These are phyloP conservation scores for Monosporascus cannonballus DNA, from an alignment of 2,329 filamentous ascomycete genomes.

Conservation along the genomic window DNA sequence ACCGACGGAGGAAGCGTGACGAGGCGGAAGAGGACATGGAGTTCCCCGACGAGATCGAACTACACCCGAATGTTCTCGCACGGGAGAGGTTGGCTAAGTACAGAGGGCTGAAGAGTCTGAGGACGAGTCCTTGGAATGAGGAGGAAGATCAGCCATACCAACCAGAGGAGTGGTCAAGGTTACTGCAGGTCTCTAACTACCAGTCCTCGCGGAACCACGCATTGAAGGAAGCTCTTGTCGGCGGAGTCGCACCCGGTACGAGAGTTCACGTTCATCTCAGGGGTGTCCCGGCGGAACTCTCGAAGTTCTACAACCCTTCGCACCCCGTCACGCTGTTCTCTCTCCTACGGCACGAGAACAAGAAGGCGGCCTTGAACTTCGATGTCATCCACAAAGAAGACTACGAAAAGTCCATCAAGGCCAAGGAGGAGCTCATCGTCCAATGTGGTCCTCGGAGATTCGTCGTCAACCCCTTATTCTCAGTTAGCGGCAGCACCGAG, in stretches of 20 bases:
- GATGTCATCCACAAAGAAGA: slow-evolving; percentile 81
- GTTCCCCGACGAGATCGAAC: slow-evolving; percentile 95
- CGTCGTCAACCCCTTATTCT: slow-evolving; percentile 85
- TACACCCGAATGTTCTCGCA: slow-evolving; percentile 81
- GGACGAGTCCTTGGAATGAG: slow-evolving; percentile 82
- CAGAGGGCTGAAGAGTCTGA: slow-evolving; percentile 84
- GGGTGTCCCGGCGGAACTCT: slow-evolving; percentile 37
- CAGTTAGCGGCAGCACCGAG: slow-evolving; percentile 78
- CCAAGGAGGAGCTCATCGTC: slow-evolving; percentile 86
- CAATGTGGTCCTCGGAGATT: slow-evolving; percentile 87
- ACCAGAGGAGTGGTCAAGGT: slow-evolving; percentile 80
- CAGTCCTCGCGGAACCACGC: slow-evolving; percentile 72
- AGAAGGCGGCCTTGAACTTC: slow-evolving; percentile 83
- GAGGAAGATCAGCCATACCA: slow-evolving; percentile 82
- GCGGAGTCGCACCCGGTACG: slow-evolving; percentile 78
- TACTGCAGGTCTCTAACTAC: slow-evolving; percentile 88
- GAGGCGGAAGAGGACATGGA: slow-evolving; percentile 88
- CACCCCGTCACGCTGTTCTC: slow-evolving; percentile 73
- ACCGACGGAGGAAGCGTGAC: slow-evolving; percentile 68
- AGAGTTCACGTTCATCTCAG: slow-evolving; percentile 74
- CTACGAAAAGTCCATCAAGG: slow-evolving; percentile 69
- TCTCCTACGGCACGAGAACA: slow-evolving; percentile 89
- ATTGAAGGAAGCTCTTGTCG: slow-evolving; percentile 77
- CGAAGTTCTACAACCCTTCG: slow-evolving; percentile 44
- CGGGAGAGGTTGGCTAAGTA: slow-evolving; percentile 81